A percentile compares a stretch with the other conserved stretches of the same genome.
phyloP scores from a whole-genome alignment of 106 monocot species.

The Alisma plantagoaquatica region DNA sequence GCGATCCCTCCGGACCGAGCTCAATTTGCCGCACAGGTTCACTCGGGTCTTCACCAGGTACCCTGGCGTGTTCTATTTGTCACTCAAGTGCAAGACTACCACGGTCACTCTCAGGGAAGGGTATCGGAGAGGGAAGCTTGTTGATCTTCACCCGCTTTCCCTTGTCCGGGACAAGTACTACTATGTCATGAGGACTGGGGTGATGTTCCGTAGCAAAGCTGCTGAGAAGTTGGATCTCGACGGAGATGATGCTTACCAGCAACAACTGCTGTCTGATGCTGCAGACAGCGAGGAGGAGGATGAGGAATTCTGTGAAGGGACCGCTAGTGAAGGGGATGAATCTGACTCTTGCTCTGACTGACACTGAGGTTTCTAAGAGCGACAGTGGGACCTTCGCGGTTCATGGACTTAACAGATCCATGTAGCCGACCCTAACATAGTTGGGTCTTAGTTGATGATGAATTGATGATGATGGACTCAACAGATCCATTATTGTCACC shows the following conservation, averaged over 20 bases:
- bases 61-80: constrained; percentile 91
- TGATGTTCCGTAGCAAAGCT: constrained; percentile 59
- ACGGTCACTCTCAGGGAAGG: constrained; percentile 82
- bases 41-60: constrained; percentile 85
- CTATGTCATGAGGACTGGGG: constrained; percentile 85
- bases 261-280: constrained; percentile 4
- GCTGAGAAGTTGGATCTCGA: constrained; percentile 29
- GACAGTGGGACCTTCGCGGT: too few relatives aligned
- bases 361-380: constrained; percentile 12
- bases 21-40: constrained; percentile 67
- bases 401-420: too few relatives aligned
- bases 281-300: constrained; percentile 23
- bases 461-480: too few relatives aligned
- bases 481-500: too few relatives aligned
- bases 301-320: constrained; percentile 39
- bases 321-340: constrained; percentile 29
- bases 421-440: too few relatives aligned
- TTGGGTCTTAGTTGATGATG: too few relatives aligned
- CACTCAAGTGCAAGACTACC: constrained; percentile 95
- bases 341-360: too few relatives aligned
- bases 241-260: constrained; percentile 1
- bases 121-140: constrained; percentile 75
- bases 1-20: constrained; percentile 63
- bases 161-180: constrained; percentile 62
- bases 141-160: constrained; percentile 57